phyloP scores from a whole-genome alignment of 345 rosid genomes.

The Euphorbia lathyris region DNA sequence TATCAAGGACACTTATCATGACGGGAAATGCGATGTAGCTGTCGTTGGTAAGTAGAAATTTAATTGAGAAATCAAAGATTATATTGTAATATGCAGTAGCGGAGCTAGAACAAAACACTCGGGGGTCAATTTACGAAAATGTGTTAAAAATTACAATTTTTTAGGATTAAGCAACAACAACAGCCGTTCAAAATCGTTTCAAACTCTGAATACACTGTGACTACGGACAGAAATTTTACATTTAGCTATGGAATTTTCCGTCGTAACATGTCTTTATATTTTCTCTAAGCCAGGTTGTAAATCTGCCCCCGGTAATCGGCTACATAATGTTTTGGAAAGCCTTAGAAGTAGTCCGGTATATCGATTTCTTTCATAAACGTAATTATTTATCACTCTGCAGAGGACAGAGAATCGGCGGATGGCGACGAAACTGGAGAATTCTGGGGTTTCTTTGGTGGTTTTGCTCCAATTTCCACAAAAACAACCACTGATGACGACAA shows the following conservation, averaged over 20 bases:
- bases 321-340: too few relatives aligned
- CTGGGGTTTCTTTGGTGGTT: conserved; percentile 97
- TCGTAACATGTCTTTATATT: too few relatives aligned
- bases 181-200: too few relatives aligned
- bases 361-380: neutral
- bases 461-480: conserved; percentile 97
- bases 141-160: too few relatives aligned
- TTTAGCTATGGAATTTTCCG: too few relatives aligned
- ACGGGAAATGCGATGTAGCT: conserved; percentile 93
- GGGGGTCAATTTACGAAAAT: too few relatives aligned
- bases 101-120: too few relatives aligned
- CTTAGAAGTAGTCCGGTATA: neutral
- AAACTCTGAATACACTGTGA: too few relatives aligned
- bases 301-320: too few relatives aligned
- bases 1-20: conserved; percentile 90
- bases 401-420: conserved; percentile 96
- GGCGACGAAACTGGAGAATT: conserved; percentile 98
- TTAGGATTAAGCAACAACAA: too few relatives aligned
- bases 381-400: conserved; percentile 34
- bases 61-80: conserved; percentile 12
- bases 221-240: too few relatives aligned
- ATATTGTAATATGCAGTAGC: neutral
- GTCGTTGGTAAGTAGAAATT: conserved; percentile 67
- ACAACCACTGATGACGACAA: conserved; percentile 50
- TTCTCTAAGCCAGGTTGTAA: too few relatives aligned